Conservation (phyloP, 345 rosid genomes). For the Erysimum cheiranthoides region DNA sequence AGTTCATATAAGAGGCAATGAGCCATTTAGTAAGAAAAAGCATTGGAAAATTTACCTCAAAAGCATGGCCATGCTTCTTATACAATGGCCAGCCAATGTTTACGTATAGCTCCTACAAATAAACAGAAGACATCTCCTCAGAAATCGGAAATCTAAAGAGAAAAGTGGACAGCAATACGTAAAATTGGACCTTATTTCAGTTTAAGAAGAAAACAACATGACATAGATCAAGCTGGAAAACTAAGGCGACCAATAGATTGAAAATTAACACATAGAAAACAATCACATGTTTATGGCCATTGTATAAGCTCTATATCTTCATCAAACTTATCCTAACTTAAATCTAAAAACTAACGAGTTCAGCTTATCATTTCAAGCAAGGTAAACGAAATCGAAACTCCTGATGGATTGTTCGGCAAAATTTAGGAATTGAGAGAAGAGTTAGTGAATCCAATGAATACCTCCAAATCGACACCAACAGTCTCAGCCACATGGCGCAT, state of each 20-base stretch:
- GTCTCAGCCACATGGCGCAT: constrained; percentile 38
- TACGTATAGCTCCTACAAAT: constrained; percentile 70
- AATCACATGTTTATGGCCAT: not conserved
- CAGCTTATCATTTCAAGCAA: not conserved
- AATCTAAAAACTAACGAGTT: not conserved
- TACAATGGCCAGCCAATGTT: constrained; percentile 91
- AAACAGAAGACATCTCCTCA: not conserved
- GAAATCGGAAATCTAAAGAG: constrained; percentile 1
- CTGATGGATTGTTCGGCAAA: not conserved
- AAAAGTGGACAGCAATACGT: not conserved
- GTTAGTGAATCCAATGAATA: constrained; percentile 20
- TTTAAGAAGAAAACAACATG: not conserved
- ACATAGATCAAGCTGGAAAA: not conserved
- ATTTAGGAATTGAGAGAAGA: not conserved
- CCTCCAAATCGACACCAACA: constrained; percentile 53
- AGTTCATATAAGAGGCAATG: not conserved
- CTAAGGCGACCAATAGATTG: not conserved
- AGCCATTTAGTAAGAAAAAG: not conserved
- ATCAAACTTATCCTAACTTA: not conserved
- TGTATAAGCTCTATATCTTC: not conserved
- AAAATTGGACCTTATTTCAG: not conserved
- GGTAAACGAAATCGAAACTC: not conserved
- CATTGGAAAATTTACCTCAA: constrained; percentile 65
- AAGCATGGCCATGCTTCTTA: constrained; percentile 87
- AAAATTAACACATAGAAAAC: not conserved